Conservation (phyloP, 129 eudicot genomes). For the Escallonia herrerae region DNA sequence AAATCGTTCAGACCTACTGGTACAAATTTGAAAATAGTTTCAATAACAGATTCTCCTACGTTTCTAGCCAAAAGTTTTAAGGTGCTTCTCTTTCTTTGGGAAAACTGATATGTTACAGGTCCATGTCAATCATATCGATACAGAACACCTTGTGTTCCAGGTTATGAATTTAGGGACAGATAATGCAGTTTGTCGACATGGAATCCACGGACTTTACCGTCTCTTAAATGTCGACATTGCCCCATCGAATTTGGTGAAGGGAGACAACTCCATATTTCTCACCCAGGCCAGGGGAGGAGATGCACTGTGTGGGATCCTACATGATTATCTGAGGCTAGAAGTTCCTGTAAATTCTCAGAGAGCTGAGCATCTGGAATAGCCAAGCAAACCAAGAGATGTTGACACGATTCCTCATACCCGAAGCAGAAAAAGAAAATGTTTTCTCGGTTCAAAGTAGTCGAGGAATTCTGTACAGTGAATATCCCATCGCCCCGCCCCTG, state of each 20-base stretch:
- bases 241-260: slow-evolving; percentile 15
- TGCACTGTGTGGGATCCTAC: slow-evolving; percentile 37
- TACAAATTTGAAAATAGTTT: not conserved
- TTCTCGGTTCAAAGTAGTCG: no score
- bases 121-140: slow-evolving; percentile 25
- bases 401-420: no score
- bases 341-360: slow-evolving; percentile 18
- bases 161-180: slow-evolving; percentile 32
- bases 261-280: slow-evolving; percentile 32
- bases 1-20: slow-evolving; percentile 37
- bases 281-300: slow-evolving; percentile 43
- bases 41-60: no score
- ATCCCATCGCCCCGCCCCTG: no score
- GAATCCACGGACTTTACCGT: slow-evolving; percentile 38
- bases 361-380: not conserved
- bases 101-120: slow-evolving; percentile 17
- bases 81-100: no score
- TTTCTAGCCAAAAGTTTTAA: no score
- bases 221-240: slow-evolving; percentile 24
- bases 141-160: slow-evolving; percentile 29
- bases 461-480: no score
- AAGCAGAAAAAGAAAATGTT: no score
- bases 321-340: slow-evolving; percentile 40
- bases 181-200: slow-evolving; percentile 41
- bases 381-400: no score